Evolutionary conservation across 257 asterid genomes (phyloP).

Genomic region (Ophiorrhiza pumila): DNA sequence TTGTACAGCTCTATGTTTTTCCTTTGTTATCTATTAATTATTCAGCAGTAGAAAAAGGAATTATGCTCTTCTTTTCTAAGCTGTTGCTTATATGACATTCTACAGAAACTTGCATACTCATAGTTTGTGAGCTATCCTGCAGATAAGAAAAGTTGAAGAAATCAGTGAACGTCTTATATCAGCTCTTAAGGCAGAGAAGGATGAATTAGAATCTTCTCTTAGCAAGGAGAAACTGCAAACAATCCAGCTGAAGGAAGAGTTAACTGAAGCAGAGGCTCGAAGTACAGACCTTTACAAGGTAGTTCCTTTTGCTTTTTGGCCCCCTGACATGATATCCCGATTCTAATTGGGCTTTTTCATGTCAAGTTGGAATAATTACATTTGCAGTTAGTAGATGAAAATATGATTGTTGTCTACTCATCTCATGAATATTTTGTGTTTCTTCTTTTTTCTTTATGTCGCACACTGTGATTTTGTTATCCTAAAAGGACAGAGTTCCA

Average conservation of each 20-base stretch:
- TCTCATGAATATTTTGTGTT: background rate
- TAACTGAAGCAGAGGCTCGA: slow-evolving; percentile 68
- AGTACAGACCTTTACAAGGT: slow-evolving; percentile 81
- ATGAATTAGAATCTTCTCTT: slow-evolving; percentile 67
- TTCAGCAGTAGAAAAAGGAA: background rate
- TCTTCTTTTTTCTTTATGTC: background rate
- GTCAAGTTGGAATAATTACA: background rate
- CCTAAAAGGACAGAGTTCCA: background rate
- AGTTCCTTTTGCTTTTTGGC: slow-evolving; percentile 21
- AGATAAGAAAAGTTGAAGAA: slow-evolving; percentile 62
- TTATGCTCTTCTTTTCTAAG: background rate
- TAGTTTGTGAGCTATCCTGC: slow-evolving; percentile 21
- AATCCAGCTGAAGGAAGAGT: slow-evolving; percentile 63
- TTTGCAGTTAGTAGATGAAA: background rate
- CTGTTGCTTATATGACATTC: background rate
- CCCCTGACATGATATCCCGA: slow-evolving; percentile 4
- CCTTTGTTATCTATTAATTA: background rate
- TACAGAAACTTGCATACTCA: background rate
- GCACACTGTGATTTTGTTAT: background rate
- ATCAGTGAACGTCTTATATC: slow-evolving; percentile 49
- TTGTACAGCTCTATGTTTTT: background rate
- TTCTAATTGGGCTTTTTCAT: background rate
- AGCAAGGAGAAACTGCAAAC: slow-evolving; percentile 67
- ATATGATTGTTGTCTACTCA: background rate
- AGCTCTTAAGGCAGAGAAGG: slow-evolving; percentile 63